Conservation (phyloP, 192 early-diverging fungal genomes). For the Chytriomyces sp. region DNA sequence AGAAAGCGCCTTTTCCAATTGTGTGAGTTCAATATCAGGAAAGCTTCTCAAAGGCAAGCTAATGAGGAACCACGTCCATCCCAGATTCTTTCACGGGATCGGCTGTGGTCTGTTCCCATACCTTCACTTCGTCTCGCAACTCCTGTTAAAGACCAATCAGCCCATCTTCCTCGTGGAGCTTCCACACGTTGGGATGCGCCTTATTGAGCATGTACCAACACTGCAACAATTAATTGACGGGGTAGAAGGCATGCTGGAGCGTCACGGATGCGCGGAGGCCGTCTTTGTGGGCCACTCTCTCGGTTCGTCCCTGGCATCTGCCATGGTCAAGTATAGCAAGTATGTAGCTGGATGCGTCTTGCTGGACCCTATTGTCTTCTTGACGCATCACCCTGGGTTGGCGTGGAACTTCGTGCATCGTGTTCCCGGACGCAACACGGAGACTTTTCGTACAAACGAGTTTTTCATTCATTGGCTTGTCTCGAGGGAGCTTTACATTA, state of each 20-base stretch:
- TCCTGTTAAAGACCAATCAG: background rate
- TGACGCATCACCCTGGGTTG: constrained; percentile 57
- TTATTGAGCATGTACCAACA: constrained; percentile 52
- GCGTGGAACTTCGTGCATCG: constrained; percentile 52
- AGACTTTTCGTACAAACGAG: constrained; percentile 32
- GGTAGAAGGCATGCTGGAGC: constrained; percentile 54
- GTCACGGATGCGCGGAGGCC: constrained; percentile 51
- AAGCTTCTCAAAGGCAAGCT: background rate
- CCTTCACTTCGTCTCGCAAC: background rate
- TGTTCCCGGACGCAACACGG: constrained; percentile 24
- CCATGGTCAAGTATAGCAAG: constrained; percentile 54
- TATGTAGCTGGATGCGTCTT: constrained; percentile 47
- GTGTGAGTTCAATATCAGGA: background rate
- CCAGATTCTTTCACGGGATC: constrained; percentile 27
- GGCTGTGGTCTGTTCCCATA: constrained; percentile 14
- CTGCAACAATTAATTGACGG: constrained; percentile 54
- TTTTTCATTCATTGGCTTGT: constrained; percentile 55
- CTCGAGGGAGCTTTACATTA: constrained; percentile 62
- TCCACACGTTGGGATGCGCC: constrained; percentile 47
- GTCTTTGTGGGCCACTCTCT: constrained; percentile 67
- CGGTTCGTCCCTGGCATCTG: constrained; percentile 56
- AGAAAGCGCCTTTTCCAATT: background rate
- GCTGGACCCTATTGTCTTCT: constrained; percentile 67
- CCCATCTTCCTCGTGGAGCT: constrained; percentile 30
- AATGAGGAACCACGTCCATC: too few relatives aligned